Evolutionary conservation across 176 grass and related monocot genomes (phyloP).

Genomic region (Triticum monococcum): DNA sequence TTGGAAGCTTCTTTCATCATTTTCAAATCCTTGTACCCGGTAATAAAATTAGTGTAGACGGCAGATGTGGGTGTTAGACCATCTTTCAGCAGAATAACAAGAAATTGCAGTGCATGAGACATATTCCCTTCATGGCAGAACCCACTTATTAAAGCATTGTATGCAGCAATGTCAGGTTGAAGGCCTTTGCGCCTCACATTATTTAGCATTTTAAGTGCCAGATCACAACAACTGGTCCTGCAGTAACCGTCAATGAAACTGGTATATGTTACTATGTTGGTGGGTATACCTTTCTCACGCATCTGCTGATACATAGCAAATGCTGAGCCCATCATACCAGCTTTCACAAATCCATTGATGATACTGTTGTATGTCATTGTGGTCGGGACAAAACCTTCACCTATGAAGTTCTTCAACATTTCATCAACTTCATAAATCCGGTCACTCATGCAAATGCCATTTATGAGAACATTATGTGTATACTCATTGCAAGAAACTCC

Average conservation of each 20-base stretch:
- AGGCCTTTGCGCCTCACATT: conserved; percentile 53
- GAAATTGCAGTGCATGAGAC: conserved; percentile 56
- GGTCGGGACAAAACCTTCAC: conserved; percentile 76
- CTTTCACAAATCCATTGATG: conserved; percentile 68
- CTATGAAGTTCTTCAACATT: conserved; percentile 64
- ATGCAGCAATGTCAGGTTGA: conserved; percentile 46
- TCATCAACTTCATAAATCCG: conserved; percentile 58
- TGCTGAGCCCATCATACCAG: conserved; percentile 54
- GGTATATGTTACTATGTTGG: conserved; percentile 75
- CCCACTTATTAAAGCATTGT: conserved; percentile 55
- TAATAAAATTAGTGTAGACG: conserved; percentile 77
- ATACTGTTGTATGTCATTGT: conserved; percentile 83
- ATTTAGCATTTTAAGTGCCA: conserved; percentile 78
- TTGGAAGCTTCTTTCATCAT: conserved; percentile 60
- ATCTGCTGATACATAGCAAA: conserved; percentile 59
- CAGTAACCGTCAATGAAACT: conserved; percentile 82
- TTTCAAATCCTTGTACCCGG: conserved; percentile 70
- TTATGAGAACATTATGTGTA: conserved; percentile 70
- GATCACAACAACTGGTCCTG: conserved; percentile 56
- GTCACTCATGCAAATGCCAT: conserved; percentile 51
- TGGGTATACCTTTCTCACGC: conserved; percentile 49
- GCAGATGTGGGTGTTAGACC: conserved; percentile 50
- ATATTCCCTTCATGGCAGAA: conserved; percentile 78
- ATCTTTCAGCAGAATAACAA: conserved; percentile 59
- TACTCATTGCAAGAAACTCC: conserved; percentile 67